Evolutionary conservation across 345 rosid genomes (phyloP).

Genomic region (Viola odorata): DNA sequence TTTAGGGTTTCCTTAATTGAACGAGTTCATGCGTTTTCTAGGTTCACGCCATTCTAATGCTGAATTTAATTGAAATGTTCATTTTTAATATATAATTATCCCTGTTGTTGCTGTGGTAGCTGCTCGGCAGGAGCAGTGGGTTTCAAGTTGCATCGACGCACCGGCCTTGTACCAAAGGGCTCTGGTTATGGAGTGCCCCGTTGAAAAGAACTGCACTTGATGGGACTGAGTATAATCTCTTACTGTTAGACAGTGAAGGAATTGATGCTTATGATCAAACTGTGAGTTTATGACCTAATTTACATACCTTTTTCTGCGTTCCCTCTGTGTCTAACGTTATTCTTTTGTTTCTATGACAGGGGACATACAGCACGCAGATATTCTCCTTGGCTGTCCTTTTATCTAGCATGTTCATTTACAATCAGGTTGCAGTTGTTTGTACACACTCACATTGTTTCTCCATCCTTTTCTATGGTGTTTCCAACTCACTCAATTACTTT

Average conservation of each 20-base stretch:
- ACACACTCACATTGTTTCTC: not conserved
- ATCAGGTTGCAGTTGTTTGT: constrained; percentile 54
- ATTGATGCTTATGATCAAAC: constrained; percentile 98
- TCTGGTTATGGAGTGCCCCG: constrained; percentile 99
- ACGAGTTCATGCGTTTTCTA: no score
- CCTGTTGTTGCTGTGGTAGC: constrained; percentile 39
- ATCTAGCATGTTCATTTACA: constrained; percentile 96
- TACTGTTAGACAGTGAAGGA: constrained; percentile 92
- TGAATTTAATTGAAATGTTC: not conserved
- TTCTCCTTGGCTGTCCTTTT: constrained; percentile 91
- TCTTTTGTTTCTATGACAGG: constrained; percentile 37
- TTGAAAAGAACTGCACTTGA: constrained; percentile 85
- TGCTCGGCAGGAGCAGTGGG: constrained; percentile 96
- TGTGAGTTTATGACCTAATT: constrained; percentile 32
- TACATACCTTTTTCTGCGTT: not conserved
- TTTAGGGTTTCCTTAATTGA: no score
- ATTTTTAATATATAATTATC: no score
- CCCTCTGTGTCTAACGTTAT: not conserved
- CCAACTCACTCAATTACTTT: not conserved
- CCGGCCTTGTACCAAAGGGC: constrained; percentile 95
- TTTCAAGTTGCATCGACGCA: constrained; percentile 98
- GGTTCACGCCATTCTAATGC: no score
- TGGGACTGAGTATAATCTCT: constrained; percentile 84
- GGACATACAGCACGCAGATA: constrained; percentile 98
- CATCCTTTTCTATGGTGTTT: not conserved